These are phyloP conservation scores for Ogataea salicorniae DNA, from an alignment of 805 yeast genomes.

Conservation along the genomic window DNA sequence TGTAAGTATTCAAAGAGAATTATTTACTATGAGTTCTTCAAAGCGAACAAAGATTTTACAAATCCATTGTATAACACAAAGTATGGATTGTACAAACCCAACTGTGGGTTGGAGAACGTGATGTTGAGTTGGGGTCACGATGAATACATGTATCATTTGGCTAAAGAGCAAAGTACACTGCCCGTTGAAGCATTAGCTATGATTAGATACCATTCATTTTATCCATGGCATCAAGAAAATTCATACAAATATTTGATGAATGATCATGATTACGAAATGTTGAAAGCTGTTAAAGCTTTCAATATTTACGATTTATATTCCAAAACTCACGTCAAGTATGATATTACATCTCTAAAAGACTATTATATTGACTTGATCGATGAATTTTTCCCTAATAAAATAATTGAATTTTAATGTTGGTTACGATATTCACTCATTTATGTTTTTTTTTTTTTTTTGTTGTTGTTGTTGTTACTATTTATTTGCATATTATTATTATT, in stretches of 20 bases:
- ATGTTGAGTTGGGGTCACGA: constrained; percentile 80
- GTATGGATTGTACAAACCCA: constrained; percentile 58
- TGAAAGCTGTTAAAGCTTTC: constrained; percentile 59
- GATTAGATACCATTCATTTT: constrained; percentile 71
- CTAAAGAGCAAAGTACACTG: constrained; percentile 55
- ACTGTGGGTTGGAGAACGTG: constrained; percentile 64
- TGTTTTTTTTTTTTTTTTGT: background rate
- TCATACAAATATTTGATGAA: constrained; percentile 63
- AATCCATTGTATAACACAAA: constrained; percentile 64
- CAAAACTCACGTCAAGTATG: constrained; percentile 45
- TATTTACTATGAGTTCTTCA: constrained; percentile 56
- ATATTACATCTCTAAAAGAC: constrained; percentile 46
- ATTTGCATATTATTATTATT: background rate
- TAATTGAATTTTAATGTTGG: constrained; percentile 45
- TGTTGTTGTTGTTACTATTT: background rate
- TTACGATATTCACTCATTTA: background rate
- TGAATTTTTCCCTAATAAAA: constrained; percentile 56
- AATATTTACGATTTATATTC: constrained; percentile 68
- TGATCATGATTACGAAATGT: constrained; percentile 54
- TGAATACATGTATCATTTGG: constrained; percentile 71
- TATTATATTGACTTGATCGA: constrained; percentile 61
- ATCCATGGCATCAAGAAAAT: constrained; percentile 72
- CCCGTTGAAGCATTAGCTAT: constrained; percentile 67
- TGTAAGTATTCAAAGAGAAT: constrained; percentile 57
- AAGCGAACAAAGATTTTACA: constrained; percentile 51